phyloP scores from a whole-genome alignment of 208 protist genomes.

The Leptomonas pyrrhocoris region DNA sequence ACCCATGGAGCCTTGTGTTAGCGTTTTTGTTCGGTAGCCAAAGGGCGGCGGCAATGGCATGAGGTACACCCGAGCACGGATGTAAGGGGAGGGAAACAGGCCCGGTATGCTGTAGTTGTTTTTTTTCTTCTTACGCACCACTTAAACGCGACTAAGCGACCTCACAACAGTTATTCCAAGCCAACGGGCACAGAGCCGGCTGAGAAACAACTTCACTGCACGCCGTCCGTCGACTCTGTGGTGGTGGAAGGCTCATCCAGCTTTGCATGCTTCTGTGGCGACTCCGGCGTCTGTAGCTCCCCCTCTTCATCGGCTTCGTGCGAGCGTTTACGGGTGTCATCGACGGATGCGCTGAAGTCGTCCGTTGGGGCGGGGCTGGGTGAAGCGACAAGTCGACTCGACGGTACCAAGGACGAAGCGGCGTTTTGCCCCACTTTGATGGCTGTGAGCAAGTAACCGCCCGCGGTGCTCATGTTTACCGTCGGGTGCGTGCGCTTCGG shows the following conservation, averaged over 20 bases:
- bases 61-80: too few species aligned
- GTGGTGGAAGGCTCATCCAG: background rate
- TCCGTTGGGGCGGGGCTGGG: background rate
- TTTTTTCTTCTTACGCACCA: too few species aligned
- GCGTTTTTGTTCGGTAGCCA: too few species aligned
- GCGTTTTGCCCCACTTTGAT: slow-evolving; percentile 70
- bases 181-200: too few species aligned
- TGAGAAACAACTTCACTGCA: too few species aligned
- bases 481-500: slow-evolving; percentile 93
- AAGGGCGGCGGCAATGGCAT: too few species aligned
- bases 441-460: slow-evolving; percentile 91
- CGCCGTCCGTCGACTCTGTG: too few species aligned
- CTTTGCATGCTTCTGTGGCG: background rate
- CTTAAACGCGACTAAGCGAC: too few species aligned
- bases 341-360: background rate
- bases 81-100: too few species aligned
- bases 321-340: background rate
- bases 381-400: background rate
- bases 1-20: too few species aligned
- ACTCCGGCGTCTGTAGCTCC: background rate
- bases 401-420: background rate
- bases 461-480: slow-evolving; percentile 92
- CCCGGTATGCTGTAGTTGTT: too few species aligned
- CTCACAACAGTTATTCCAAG: too few species aligned
- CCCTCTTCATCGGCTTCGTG: slow-evolving; percentile 3